Conservation (phyloP, 2,329 filamentous ascomycete species). For the Ophiostoma sp. region DNA sequence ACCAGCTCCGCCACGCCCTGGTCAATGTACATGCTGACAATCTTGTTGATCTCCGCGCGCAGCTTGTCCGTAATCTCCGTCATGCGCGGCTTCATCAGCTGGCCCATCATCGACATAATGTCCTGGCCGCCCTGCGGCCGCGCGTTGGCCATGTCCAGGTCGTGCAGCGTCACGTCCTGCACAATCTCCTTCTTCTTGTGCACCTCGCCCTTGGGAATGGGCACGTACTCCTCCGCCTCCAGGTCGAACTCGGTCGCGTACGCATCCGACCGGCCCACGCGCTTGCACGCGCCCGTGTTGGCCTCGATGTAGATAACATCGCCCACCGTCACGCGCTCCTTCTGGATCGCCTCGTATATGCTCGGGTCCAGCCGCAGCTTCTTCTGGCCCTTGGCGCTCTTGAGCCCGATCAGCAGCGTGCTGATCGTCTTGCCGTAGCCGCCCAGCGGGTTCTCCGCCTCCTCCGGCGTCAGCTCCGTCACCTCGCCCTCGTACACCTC, state of each 20-base stretch:
- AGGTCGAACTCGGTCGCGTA: constrained; percentile 98
- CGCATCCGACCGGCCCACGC: constrained; percentile 90
- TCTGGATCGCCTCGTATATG: constrained; percentile 99
- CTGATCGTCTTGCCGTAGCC: constrained; percentile 97
- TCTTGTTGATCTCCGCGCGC: constrained; percentile 94
- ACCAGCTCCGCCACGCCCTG: constrained; percentile 96
- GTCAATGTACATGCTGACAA: constrained; percentile 98
- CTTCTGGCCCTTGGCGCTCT: constrained; percentile 95
- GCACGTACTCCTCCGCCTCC: constrained; percentile 97
- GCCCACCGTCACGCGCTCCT: constrained; percentile 91
- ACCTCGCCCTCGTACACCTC: constrained; percentile 99
- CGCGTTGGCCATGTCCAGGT: constrained; percentile 92
- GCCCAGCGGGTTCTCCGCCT: constrained; percentile 94
- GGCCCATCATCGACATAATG: constrained; percentile 99
- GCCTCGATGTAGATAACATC: constrained; percentile 99
- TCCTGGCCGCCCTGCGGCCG: constrained; percentile 95
- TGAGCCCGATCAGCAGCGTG: constrained; percentile 87
- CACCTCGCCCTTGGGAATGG: constrained; percentile 96
- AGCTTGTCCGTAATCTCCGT: constrained; percentile 99
- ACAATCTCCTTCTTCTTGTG: constrained; percentile 99
- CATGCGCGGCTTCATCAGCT: constrained; percentile 99
- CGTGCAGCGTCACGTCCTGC: constrained; percentile 94
- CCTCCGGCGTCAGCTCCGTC: constrained; percentile 93
- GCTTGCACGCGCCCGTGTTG: constrained; percentile 96
- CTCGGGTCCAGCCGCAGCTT: constrained; percentile 94